phyloP scores from a whole-genome alignment of 2,329 filamentous ascomycete genomes.

The Fusarium paranaense region DNA sequence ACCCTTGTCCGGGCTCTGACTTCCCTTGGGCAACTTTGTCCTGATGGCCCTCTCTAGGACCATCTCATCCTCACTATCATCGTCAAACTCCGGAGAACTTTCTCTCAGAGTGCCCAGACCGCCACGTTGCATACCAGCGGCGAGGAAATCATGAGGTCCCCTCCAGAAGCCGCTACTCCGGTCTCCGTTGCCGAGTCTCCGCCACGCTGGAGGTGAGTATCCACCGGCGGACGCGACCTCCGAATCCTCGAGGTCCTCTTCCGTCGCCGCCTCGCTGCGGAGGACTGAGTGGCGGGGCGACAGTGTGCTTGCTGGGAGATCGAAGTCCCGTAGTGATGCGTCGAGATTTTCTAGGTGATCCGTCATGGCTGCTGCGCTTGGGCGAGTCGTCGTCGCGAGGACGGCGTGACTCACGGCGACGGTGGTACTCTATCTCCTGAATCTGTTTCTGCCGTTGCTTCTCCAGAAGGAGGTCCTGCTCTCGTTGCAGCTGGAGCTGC shows the following conservation, averaged over 20 bases:
- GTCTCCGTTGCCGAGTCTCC: conserved; percentile 69
- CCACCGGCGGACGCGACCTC: conserved; percentile 64
- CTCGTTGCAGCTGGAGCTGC: conserved; percentile 24
- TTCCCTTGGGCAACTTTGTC: conserved; percentile 67
- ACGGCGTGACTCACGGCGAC: conserved; percentile 25
- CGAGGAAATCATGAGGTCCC: conserved; percentile 63
- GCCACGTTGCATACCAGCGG: conserved; percentile 54
- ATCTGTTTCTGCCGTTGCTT: conserved; percentile 38
- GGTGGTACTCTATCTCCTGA: conserved; percentile 31
- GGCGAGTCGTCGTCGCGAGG: not conserved
- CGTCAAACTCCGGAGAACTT: conserved; percentile 41
- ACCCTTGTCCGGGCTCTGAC: conserved; percentile 66
- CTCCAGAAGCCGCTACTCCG: conserved; percentile 72
- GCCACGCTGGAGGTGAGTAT: conserved; percentile 71
- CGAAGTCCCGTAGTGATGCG: conserved; percentile 67
- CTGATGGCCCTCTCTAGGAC: conserved; percentile 64
- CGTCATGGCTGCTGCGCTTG: conserved; percentile 39
- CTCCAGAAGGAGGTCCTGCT: conserved; percentile 27
- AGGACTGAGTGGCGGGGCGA: conserved; percentile 49
- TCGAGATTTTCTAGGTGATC: conserved; percentile 58
- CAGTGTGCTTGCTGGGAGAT: conserved; percentile 58
- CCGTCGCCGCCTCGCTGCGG: conserved; percentile 51
- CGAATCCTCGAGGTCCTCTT: conserved; percentile 56
- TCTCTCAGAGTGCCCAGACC: conserved; percentile 47
- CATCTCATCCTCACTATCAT: conserved; percentile 52